phyloP scores from a whole-genome alignment of 768 basidiomycete species.

The Tulasnella sp. region DNA sequence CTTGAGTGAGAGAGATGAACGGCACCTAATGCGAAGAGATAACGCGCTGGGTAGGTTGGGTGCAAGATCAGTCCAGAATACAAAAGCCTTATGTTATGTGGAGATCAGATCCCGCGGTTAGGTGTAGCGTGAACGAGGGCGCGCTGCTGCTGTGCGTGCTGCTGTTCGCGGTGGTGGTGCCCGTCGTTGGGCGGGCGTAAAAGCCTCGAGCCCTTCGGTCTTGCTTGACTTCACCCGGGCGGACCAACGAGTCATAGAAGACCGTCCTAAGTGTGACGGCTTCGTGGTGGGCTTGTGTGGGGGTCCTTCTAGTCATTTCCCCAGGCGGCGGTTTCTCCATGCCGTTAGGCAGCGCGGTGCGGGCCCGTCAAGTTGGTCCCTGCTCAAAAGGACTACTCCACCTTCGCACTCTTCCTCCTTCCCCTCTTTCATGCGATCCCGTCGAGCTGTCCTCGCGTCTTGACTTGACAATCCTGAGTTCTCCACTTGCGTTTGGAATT shows the following conservation, averaged over 20 bases:
- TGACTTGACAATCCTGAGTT: not conserved
- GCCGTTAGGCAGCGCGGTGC: constrained; percentile 66
- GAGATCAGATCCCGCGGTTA: no score
- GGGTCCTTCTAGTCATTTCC: not conserved
- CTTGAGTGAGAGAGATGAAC: not conserved
- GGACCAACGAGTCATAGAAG: not conserved
- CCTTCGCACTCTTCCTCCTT: constrained; percentile 13
- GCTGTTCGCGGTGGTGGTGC: constrained; percentile 35
- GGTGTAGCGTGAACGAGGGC: constrained; percentile 4
- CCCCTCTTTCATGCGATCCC: constrained; percentile 22
- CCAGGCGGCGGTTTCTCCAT: constrained; percentile 43
- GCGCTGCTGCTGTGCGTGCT: constrained; percentile 22
- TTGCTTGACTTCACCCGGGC: not conserved
- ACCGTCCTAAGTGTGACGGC: not conserved
- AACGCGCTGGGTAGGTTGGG: no score
- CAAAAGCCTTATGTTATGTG: not conserved
- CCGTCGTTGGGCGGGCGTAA: constrained; percentile 37
- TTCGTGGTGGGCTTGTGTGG: not conserved
- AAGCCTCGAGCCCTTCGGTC: no score
- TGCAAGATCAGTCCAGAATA: no score
- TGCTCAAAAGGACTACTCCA: no score
- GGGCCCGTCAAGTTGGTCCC: constrained; percentile 76
- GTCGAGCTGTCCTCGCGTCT: not conserved
- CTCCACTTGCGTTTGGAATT: not conserved
- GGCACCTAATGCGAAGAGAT: no score